These are phyloP conservation scores for Mortierella sp. DNA, from an alignment of 371 early-diverging fungal species.

Conservation along the genomic window DNA sequence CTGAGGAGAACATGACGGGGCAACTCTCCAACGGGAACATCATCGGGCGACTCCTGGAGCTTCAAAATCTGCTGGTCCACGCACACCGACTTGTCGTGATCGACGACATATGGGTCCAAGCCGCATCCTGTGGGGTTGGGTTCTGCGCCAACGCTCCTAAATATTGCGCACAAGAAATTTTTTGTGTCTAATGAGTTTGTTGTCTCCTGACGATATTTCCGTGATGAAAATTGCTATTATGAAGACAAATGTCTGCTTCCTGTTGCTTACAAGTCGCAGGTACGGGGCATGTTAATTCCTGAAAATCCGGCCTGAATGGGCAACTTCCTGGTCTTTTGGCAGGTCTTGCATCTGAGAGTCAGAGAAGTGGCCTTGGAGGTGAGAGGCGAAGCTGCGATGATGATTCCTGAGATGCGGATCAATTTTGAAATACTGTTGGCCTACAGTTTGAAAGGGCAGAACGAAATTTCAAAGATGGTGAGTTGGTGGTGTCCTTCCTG, in stretches of 20 bases:
- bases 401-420: constrained; percentile 97
- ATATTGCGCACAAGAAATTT: constrained; percentile 15
- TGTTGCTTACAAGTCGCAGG: constrained; percentile 79
- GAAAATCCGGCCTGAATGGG: constrained; percentile 92
- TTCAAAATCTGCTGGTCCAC: constrained; percentile 99
- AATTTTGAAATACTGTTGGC: constrained; percentile 94
- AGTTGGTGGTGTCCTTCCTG: not conserved
- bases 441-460: constrained; percentile 56
- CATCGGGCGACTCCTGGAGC: constrained; percentile 98
- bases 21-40: constrained; percentile 99
- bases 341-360: constrained; percentile 89
- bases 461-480: not conserved
- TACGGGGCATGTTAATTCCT: constrained; percentile 86
- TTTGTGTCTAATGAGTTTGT: constrained; percentile 10
- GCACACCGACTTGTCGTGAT: constrained; percentile 96
- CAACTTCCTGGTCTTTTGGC: constrained; percentile 84
- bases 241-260: not conserved
- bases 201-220: not conserved
- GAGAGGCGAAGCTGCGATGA: constrained; percentile 95
- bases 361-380: constrained; percentile 91
- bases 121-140: constrained; percentile 76
- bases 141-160: constrained; percentile 54
- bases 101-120: constrained; percentile 95
- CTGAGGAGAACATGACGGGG: constrained; percentile 96
- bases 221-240: not conserved